phyloP scores from a whole-genome alignment of 2,329 filamentous ascomycete species.

The Chlorencoelia australis region DNA sequence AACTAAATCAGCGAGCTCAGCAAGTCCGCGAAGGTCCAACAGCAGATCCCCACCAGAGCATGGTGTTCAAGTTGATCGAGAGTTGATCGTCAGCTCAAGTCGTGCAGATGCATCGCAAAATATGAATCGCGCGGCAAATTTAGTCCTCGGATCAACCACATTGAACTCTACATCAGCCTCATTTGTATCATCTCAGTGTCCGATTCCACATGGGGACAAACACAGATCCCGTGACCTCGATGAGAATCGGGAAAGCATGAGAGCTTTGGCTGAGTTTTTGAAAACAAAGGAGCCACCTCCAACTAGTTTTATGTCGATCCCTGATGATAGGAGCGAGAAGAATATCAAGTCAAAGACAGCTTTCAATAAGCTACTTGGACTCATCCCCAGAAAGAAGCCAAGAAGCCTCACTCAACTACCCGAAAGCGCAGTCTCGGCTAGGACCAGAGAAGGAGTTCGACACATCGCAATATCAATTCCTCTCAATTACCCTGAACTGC shows the following conservation, averaged over 20 bases:
- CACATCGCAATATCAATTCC: conserved; percentile 55
- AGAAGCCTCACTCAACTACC: conserved; percentile 33
- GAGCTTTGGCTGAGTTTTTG: conserved; percentile 38
- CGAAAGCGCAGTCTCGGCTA: conserved; percentile 45
- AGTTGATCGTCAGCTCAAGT: conserved; percentile 2
- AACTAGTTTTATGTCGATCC: conserved; percentile 40
- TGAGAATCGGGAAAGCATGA: conserved; percentile 19
- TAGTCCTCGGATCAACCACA: not conserved
- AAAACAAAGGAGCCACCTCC: conserved; percentile 39
- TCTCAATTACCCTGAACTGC: conserved; percentile 37
- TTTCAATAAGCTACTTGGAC: conserved; percentile 27
- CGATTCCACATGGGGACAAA: too few relatives aligned
- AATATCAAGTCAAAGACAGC: conserved; percentile 29
- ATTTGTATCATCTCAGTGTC: too few relatives aligned
- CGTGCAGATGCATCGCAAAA: conserved; percentile 1
- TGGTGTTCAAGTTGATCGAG: too few relatives aligned
- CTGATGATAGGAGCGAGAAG: conserved; percentile 24
- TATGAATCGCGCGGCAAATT: not conserved
- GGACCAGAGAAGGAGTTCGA: conserved; percentile 41
- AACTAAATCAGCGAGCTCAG: too few relatives aligned
- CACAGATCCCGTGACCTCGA: too few relatives aligned
- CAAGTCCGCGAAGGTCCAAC: too few relatives aligned
- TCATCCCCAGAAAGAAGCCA: conserved; percentile 28
- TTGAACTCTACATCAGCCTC: not conserved
- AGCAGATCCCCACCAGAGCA: too few relatives aligned